A percentile compares a stretch with the other conserved stretches of the same genome.
phyloP scores from a whole-genome alignment of 768 basidiomycete genomes.

The Tylopilus sp. region DNA sequence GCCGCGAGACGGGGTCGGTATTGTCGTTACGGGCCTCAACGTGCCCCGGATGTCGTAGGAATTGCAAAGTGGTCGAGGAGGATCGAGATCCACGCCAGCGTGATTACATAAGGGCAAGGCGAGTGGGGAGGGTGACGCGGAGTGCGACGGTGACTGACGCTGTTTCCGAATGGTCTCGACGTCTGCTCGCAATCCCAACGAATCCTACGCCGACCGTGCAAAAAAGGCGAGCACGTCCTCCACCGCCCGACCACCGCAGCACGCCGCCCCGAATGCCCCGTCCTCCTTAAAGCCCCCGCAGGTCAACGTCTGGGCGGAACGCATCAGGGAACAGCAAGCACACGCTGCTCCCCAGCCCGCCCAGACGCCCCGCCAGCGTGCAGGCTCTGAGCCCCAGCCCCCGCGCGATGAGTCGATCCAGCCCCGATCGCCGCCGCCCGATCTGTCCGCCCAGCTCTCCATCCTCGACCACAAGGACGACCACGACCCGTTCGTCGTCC shows the following conservation, averaged over 20 bases:
- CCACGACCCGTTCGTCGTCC: conserved; percentile 47
- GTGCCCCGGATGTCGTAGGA: conserved; percentile 20
- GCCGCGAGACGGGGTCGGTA: conserved; percentile 15
- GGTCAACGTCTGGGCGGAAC: conserved; percentile 42
- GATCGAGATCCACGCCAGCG: conserved; percentile 14
- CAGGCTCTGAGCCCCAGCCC: conserved; percentile 8
- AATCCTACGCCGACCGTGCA: conserved; percentile 58
- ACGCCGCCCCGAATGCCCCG: neutral
- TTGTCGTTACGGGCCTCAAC: conserved; percentile 35
- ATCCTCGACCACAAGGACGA: conserved; percentile 25
- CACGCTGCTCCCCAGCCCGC: conserved; percentile 17
- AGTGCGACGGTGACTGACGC: conserved; percentile 24
- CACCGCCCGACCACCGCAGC: neutral
- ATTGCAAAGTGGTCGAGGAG: neutral
- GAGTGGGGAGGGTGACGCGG: conserved; percentile 15
- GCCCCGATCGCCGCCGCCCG: conserved; percentile 16
- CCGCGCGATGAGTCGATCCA: conserved; percentile 17
- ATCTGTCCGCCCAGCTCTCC: conserved; percentile 17
- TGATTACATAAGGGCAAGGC: conserved; percentile 18
- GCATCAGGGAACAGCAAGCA: conserved; percentile 40
- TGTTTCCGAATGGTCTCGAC: conserved; percentile 31
- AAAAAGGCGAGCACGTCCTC: conserved; percentile 38
- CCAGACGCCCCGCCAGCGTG: conserved; percentile 15
- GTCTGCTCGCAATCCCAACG: conserved; percentile 36
- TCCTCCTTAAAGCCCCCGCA: conserved; percentile 19